A percentile compares a stretch with the other conserved stretches of the same genome.
Evolutionary conservation across 2,329 filamentous ascomycete genomes (phyloP).

Genomic region (Acrocalymma vagum): DNA sequence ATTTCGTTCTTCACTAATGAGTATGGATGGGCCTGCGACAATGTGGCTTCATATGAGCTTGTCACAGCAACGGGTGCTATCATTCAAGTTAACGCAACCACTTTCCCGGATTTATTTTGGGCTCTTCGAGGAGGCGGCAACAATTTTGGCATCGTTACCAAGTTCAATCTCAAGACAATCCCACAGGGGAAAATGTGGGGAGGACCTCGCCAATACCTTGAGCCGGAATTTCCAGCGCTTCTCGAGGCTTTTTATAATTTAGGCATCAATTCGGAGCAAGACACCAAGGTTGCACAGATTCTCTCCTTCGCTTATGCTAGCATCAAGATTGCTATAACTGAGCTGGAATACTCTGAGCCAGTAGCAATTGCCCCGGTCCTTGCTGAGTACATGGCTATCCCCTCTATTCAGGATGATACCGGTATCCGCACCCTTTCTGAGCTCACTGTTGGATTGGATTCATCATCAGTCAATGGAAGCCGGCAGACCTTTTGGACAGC

Average conservation of each 20-base stretch:
- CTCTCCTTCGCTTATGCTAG: constrained; percentile 28
- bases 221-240: constrained; percentile 23
- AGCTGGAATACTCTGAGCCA: constrained; percentile 36
- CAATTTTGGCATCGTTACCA: constrained; percentile 47
- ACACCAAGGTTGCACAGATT: constrained; percentile 35
- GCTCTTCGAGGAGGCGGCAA: constrained; percentile 47
- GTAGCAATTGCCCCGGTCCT: constrained; percentile 32
- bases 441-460: constrained; percentile 26
- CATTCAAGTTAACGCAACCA: constrained; percentile 21
- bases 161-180: constrained; percentile 31
- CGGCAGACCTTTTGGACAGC: constrained; percentile 39
- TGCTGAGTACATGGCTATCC: constrained; percentile 33
- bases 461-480: constrained; percentile 18
- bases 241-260: constrained; percentile 36
- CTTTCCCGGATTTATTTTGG: constrained; percentile 51
- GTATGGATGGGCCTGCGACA: constrained; percentile 38
- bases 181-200: constrained; percentile 39
- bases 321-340: constrained; percentile 26
- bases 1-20: constrained; percentile 35
- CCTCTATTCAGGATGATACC: constrained; percentile 22
- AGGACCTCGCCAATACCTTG: constrained; percentile 21
- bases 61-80: constrained; percentile 29
- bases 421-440: constrained; percentile 26
- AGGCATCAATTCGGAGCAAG: constrained; percentile 26
- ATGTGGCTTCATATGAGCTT: constrained; percentile 45